Percentiles rank a stretch among this genome's conserved stretches.
phyloP scores from a whole-genome alignment of 148 eudicot genomes.

The Hydrangea macrophylla region DNA sequence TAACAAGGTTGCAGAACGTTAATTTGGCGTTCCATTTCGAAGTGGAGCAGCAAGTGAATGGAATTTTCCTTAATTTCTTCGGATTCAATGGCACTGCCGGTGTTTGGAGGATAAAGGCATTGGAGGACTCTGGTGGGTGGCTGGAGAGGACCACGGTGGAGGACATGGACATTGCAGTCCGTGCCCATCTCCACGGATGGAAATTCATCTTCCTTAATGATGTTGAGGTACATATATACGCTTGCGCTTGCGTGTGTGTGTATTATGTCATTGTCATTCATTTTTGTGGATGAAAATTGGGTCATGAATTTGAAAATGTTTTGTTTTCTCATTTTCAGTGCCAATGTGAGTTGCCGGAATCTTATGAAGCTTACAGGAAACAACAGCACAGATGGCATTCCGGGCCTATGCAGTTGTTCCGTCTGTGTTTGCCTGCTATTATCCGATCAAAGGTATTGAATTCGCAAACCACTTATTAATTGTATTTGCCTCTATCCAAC shows the following conservation, averaged over 20 bases:
- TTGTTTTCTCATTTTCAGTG: conserved; percentile 18
- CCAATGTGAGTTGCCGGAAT: conserved; percentile 35
- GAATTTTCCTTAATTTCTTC: conserved; percentile 26
- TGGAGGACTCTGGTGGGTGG: conserved; percentile 38
- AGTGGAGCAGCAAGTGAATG: conserved; percentile 36
- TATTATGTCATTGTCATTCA: neutral
- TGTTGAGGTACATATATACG: conserved; percentile 19
- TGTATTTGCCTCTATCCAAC: too few species aligned
- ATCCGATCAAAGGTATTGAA: conserved; percentile 27
- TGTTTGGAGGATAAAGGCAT: conserved; percentile 31
- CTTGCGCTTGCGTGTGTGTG: too few species aligned
- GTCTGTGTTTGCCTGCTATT: conserved; percentile 27
- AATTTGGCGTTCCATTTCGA: conserved; percentile 35
- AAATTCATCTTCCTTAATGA: conserved; percentile 33
- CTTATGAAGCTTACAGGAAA: conserved; percentile 33
- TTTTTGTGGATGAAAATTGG: neutral
- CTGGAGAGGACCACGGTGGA: conserved; percentile 33
- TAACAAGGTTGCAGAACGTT: conserved; percentile 28
- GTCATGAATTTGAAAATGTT: neutral
- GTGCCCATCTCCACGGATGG: conserved; percentile 37
- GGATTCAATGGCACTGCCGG: conserved; percentile 37
- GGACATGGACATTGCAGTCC: conserved; percentile 34
- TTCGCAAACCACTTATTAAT: neutral
- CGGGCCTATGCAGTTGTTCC: conserved; percentile 41
- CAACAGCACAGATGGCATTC: conserved; percentile 44